phyloP scores from a whole-genome alignment of 305 asterid genomes.

The Rubia tinctorum region DNA sequence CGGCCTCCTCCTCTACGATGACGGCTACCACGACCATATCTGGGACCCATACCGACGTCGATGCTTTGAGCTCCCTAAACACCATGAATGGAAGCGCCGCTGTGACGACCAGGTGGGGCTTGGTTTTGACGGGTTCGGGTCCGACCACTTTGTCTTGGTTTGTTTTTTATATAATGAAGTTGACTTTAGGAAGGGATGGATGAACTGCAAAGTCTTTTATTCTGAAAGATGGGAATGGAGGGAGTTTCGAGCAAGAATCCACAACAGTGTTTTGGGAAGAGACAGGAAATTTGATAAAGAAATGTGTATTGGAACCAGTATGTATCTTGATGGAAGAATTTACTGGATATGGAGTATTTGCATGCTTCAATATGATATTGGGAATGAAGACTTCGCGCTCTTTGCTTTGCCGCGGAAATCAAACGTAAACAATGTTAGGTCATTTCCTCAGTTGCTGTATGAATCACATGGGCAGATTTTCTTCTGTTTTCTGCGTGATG shows the following conservation, averaged over 20 bases:
- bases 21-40: slow-evolving; percentile 13
- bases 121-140: slow-evolving; percentile 8
- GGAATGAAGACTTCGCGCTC: slow-evolving; percentile 11
- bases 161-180: slow-evolving; percentile 20
- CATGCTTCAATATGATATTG: slow-evolving; percentile 14
- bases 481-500: slow-evolving; percentile 7
- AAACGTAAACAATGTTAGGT: background rate
- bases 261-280: slow-evolving; percentile 3
- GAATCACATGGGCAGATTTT: slow-evolving; percentile 21
- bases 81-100: slow-evolving; percentile 12
- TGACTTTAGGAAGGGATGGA: slow-evolving; percentile 2
- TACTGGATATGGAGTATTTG: slow-evolving; percentile 27
- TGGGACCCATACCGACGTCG: slow-evolving; percentile 7
- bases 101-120: slow-evolving; percentile 15
- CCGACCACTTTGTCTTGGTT: slow-evolving; percentile 5
- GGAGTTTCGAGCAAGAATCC: slow-evolving; percentile 6
- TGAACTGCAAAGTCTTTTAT: slow-evolving; percentile 14
- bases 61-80: slow-evolving; percentile 1
- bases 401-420: slow-evolving; percentile 11
- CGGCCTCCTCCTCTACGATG: slow-evolving; percentile 20
- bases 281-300: slow-evolving; percentile 13
- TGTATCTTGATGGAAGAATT: slow-evolving; percentile 12
- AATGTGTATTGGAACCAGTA: slow-evolving; percentile 4
- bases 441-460: slow-evolving; percentile 16
- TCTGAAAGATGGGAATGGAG: slow-evolving; percentile 24